Conservation (phyloP, 495 filamentous ascomycete species). For the Neurospora sp. region DNA sequence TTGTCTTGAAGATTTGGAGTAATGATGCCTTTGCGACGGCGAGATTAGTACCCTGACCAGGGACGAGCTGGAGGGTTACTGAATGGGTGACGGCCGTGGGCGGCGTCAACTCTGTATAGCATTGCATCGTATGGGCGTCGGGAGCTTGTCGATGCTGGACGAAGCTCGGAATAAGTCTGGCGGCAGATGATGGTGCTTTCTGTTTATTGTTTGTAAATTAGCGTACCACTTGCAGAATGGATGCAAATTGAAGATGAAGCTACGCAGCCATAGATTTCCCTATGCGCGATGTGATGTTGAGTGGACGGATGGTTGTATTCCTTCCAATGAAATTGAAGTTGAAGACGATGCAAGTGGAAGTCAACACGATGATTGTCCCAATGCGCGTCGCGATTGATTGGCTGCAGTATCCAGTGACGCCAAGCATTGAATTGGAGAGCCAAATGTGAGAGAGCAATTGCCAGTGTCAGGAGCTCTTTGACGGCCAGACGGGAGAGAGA, state of each 20-base stretch:
- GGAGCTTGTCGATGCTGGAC: conserved; percentile 15
- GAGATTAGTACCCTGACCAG: conserved; percentile 67
- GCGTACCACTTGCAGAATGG: neutral
- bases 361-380: neutral
- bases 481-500: neutral
- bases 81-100: conserved; percentile 90
- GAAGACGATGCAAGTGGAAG: neutral
- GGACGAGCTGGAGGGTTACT: conserved; percentile 65
- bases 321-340: neutral
- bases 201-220: neutral
- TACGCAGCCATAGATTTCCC: neutral
- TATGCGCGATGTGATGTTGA: neutral
- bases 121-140: conserved; percentile 35
- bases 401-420: neutral
- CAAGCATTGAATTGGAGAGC: neutral
- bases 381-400: neutral
- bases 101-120: conserved; percentile 84
- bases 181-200: neutral
- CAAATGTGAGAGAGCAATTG: neutral
- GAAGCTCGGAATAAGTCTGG: neutral
- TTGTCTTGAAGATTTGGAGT: conserved; percentile 72
- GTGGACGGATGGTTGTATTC: neutral
- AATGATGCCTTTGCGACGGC: conserved; percentile 82
- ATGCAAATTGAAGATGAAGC: neutral
- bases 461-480: neutral